Evolutionary conservation across 1,139 yeast species (phyloP).

Genomic region (Taiozyma sp.): DNA sequence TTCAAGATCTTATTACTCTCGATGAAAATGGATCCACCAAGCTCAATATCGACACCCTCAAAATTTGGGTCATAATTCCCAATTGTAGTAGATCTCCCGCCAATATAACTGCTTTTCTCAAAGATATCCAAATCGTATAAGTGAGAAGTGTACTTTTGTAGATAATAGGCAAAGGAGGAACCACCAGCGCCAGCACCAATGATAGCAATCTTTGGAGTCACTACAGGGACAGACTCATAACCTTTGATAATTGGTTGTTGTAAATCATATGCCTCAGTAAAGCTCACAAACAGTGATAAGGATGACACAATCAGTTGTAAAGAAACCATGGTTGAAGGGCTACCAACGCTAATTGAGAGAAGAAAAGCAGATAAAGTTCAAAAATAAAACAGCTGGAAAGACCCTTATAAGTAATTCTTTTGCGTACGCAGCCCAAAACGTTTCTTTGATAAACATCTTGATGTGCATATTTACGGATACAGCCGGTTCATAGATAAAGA

Average conservation of each 20-base stretch:
- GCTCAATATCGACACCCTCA: constrained; percentile 27
- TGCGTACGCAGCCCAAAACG: not conserved
- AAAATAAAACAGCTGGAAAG: not conserved
- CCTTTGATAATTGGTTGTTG: not conserved
- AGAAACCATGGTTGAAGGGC: not conserved
- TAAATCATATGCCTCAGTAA: not conserved
- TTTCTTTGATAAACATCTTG: not conserved
- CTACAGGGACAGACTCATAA: not conserved
- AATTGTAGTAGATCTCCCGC: constrained; percentile 35
- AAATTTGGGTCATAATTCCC: constrained; percentile 13
- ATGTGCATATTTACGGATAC: not conserved
- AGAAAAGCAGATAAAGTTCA: not conserved
- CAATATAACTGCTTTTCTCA: constrained; percentile 30
- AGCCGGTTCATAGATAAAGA: not conserved
- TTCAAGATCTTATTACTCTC: constrained; percentile 30
- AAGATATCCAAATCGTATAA: constrained; percentile 30
- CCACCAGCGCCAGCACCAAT: constrained; percentile 48
- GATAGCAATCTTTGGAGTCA: constrained; percentile 27
- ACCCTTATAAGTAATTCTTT: not conserved
- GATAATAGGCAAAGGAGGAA: constrained; percentile 35
- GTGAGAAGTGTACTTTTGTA: constrained; percentile 28
- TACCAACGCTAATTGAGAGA: not conserved
- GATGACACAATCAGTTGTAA: not conserved
- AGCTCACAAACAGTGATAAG: not conserved
- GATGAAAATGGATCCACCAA: constrained; percentile 41